Base-by-base conservation (phyloP, 2,329 filamentous ascomycete genomes). In the Ilyonectria robusta region DNA sequence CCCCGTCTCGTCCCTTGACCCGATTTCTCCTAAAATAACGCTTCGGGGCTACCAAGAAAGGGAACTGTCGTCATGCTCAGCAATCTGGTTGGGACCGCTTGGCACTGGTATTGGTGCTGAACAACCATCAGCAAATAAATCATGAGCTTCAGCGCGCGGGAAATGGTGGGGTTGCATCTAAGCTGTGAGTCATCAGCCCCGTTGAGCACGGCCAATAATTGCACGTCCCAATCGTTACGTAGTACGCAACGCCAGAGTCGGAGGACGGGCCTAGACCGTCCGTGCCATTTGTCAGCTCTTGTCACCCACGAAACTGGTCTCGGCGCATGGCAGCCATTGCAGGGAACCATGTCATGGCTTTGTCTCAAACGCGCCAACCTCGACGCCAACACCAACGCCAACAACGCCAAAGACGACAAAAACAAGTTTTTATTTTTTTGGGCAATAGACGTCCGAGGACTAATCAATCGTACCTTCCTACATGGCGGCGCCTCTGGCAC, bases 201-300 rank as follows among this genome's bases (percentile, higher is more conserved):
- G 33, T 7, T 13, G 26, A 47, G 9, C 23, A 23, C 57, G 35
- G 13, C 57, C 58, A 62, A 53, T 62, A 53, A 57, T 42, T 54
- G 51, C 42, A 17, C 37, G 17, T 40, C 42, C 37, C 44, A 33
- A 3, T 31, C 48, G 29, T 7, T 21, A n/a, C 26, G 8, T 48
- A 26, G 21, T 48, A 11, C 19, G 37, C 37, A 11, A 58, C 63
- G 63, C 58, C 58, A 66, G 48, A 31, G 58, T 75, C 71, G 72
- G 71, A 70, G 46, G 26, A 63, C 55, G 69, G 63, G 63, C 51
- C 55, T 66, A 51, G 42, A 63, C 67, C 68, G 72, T 66, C 59
- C 48, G 68, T 70, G 65, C 51, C 47, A 74, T 76, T 75, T 75
- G 73, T 75, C 72, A 76, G 65, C 66, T 51, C 60, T 47, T 51